phyloP scores from a whole-genome alignment of 352 stramenopile species.

The Globisporangium polare region DNA sequence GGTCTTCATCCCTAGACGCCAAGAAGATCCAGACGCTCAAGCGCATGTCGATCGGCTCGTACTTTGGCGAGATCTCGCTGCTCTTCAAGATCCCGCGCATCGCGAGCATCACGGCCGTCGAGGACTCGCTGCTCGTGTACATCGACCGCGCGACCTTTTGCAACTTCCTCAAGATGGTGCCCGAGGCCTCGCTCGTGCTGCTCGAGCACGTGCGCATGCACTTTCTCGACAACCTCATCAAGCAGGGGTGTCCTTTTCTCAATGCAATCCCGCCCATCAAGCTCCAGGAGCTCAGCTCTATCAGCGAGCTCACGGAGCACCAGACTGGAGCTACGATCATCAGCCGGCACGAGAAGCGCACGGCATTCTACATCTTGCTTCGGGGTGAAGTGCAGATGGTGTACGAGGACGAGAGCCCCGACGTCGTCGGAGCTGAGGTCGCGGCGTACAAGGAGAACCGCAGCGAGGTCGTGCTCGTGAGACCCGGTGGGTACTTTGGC shows the following conservation, averaged over 20 bases:
- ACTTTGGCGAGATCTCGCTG: slow-evolving; percentile 75
- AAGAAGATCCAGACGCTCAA: slow-evolving; percentile 53
- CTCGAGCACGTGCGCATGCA: slow-evolving; percentile 62
- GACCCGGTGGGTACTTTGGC: slow-evolving; percentile 59
- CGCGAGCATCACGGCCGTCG: slow-evolving; percentile 55
- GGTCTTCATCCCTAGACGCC: slow-evolving; percentile 9
- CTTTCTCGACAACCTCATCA: slow-evolving; percentile 56
- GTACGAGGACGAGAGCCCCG: slow-evolving; percentile 18
- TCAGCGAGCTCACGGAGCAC: slow-evolving; percentile 49
- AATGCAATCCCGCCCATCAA: slow-evolving; percentile 51
- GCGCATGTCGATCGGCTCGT: slow-evolving; percentile 44
- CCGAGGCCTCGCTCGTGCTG: slow-evolving; percentile 42
- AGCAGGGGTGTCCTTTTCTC: slow-evolving; percentile 51
- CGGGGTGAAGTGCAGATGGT: slow-evolving; percentile 33
- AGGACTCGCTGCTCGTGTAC: slow-evolving; percentile 62
- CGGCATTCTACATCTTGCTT: slow-evolving; percentile 46
- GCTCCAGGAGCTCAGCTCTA: slow-evolving; percentile 47
- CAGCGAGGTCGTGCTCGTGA: slow-evolving; percentile 30
- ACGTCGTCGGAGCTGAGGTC: not conserved
- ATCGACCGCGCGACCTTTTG: slow-evolving; percentile 64
- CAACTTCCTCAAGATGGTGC: slow-evolving; percentile 70
- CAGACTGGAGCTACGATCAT: slow-evolving; percentile 28
- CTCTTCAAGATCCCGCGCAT: slow-evolving; percentile 68
- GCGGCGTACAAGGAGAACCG: slow-evolving; percentile 10
- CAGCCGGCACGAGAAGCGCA: slow-evolving; percentile 19